Evolutionary conservation across 2,329 filamentous ascomycete genomes (phyloP).

Genomic region (Epichloe hybrida): DNA sequence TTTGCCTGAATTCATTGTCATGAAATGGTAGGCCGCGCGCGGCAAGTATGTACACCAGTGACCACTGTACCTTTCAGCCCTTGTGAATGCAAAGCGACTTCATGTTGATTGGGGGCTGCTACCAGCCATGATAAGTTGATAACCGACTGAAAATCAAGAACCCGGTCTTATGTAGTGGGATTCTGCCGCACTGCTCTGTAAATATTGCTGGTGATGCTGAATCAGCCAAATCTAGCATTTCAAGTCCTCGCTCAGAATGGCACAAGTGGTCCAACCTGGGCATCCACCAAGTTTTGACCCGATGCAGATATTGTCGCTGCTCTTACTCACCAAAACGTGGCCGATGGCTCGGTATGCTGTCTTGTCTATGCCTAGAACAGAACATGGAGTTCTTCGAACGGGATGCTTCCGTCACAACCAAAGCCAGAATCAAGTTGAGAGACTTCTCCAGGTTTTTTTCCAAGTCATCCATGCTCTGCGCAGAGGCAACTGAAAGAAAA

Average conservation of each 20-base stretch:
- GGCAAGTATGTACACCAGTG: background rate
- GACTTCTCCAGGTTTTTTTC: background rate
- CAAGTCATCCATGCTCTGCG: background rate
- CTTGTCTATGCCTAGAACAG: background rate
- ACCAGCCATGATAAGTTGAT: background rate
- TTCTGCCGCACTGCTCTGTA: background rate
- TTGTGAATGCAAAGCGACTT: background rate
- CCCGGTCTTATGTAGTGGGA: background rate
- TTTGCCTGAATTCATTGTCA: background rate
- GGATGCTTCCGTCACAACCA: background rate
- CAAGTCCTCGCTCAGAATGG: background rate
- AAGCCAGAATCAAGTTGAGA: background rate
- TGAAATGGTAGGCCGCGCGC: constrained; percentile 3
- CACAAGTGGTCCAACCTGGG: too few relatives aligned
- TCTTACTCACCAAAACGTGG: background rate
- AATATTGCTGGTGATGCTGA: background rate
- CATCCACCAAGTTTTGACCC: too few relatives aligned
- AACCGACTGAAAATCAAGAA: background rate
- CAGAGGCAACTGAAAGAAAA: background rate
- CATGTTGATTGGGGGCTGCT: background rate
- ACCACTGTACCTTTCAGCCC: constrained; percentile 1
- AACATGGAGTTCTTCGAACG: background rate
- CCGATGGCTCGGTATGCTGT: background rate
- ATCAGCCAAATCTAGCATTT: background rate
- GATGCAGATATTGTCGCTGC: background rate